Base-by-base conservation (phyloP, 257 asterid genomes). In the Solanum pinnatisectum region DNA sequence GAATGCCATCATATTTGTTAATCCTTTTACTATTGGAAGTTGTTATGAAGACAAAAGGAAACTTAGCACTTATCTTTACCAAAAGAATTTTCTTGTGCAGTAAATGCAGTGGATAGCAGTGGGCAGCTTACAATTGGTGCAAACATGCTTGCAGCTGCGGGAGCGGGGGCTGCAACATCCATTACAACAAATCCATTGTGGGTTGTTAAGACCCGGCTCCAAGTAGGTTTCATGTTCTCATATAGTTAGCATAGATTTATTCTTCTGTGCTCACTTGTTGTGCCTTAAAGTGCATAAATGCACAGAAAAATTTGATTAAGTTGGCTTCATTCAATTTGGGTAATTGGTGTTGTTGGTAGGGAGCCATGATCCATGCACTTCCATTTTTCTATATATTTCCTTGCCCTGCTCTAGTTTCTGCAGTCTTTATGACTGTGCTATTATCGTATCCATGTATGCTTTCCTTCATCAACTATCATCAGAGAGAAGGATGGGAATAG, bases 121-220 rank as follows among this genome's bases (percentile, higher is more conserved):
- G 96, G 90, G 82, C 93, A 94, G 87, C 95, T 94, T 88, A 74
- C 98, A 13, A 86, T 96, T 89, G 91, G 92, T 88, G 95, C 97
- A 89, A 95, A 94, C 91, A 92, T 96, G 98, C 71, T 95, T 90
- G 98, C 98, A 85, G 99, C 99, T 90, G 92, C 96, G 8, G 98
- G 98, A 84, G 99, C 99, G 84, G 99, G 99, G 82, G 98, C 96
- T 63, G 98, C 98, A 77, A 96, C 98, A 70, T 78, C 99, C 74
- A 88, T 95, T 86, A 91, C 96, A 8, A 93, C 93, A 86, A 96
- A 96, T 92, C 99, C 99, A 11, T 90, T 96, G 88, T 96, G 99
- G 99, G 99, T 96, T 91, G 99, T 96, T 85, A 96, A 96, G 91
- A 96, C 99, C 68, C 91, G 99, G 67, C 97, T 96, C 88, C 98